phyloP scores from a whole-genome alignment of 2,329 filamentous ascomycete species.

The Ascochyta clinopodiicola region DNA sequence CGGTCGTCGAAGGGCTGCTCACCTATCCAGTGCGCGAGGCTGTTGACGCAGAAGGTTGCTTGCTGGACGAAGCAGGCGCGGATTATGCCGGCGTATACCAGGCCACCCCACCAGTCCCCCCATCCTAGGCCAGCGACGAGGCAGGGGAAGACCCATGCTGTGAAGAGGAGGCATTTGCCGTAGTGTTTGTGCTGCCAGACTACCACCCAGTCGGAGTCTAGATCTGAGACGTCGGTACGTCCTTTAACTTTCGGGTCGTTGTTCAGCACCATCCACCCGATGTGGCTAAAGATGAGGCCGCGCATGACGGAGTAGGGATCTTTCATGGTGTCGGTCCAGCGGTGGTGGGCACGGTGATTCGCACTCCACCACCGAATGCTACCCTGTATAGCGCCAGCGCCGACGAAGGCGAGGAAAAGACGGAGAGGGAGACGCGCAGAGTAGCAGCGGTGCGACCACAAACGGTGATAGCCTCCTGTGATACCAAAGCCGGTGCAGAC shows the following conservation, averaged over 20 bases:
- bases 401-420: slow-evolving; percentile 55
- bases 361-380: slow-evolving; percentile 57
- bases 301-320: slow-evolving; percentile 58
- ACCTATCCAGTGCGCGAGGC: slow-evolving; percentile 60
- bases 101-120: slow-evolving; percentile 57
- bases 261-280: slow-evolving; percentile 60
- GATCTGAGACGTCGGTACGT: slow-evolving; percentile 57
- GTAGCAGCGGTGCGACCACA: slow-evolving; percentile 67
- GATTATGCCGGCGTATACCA: slow-evolving; percentile 57
- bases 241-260: slow-evolving; percentile 58
- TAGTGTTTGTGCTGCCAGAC: slow-evolving; percentile 57
- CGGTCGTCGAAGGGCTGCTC: slow-evolving; percentile 52
- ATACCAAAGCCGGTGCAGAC: slow-evolving; percentile 77
- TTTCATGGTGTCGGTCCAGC: slow-evolving; percentile 59
- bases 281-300: slow-evolving; percentile 55
- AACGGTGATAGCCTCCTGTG: slow-evolving; percentile 67
- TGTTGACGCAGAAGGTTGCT: slow-evolving; percentile 61
- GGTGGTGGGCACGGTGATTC: slow-evolving; percentile 58
- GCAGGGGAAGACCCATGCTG: slow-evolving; percentile 53
- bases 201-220: slow-evolving; percentile 58
- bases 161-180: slow-evolving; percentile 51
- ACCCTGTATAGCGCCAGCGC: slow-evolving; percentile 56
- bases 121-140: slow-evolving; percentile 55
- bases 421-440: slow-evolving; percentile 52
- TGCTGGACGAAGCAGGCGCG: slow-evolving; percentile 59